These are phyloP conservation scores for Candida argentea DNA, from an alignment of 805 yeast species.

Conservation along the genomic window DNA sequence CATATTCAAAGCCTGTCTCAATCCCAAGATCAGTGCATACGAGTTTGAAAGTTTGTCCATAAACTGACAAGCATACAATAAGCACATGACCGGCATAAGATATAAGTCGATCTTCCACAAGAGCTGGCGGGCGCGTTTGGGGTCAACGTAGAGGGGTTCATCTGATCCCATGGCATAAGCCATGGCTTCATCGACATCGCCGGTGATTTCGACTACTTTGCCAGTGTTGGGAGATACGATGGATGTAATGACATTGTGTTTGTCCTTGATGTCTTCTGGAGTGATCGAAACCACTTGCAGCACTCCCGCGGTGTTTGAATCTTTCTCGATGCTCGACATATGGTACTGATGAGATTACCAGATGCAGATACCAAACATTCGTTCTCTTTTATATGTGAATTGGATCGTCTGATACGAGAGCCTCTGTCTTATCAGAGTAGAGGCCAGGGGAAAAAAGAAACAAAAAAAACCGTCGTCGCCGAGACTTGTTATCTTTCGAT, in stretches of 20 bases:
- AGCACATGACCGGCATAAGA: conserved; percentile 40
- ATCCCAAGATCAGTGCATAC: conserved; percentile 45
- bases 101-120: conserved; percentile 41
- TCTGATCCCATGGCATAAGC: conserved; percentile 20
- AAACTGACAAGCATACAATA: conserved; percentile 41
- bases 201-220: conserved; percentile 15
- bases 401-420: no score
- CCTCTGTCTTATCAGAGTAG: no score
- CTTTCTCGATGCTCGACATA: no score
- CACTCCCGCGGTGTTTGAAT: no score
- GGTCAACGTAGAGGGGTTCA: conserved; percentile 13
- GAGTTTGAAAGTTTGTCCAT: conserved; percentile 51
- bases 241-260: conserved; percentile 8
- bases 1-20: conserved; percentile 36
- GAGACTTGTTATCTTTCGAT: no score
- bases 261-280: conserved; percentile 6
- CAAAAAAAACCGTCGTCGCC: no score
- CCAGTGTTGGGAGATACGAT: conserved; percentile 10
- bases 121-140: conserved; percentile 23
- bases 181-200: conserved; percentile 40
- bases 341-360: no score
- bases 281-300: conserved; percentile 8
- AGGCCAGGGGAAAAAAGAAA: no score
- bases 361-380: no score
- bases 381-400: no score